These are phyloP conservation scores for Penicillium egyptiacum DNA, from an alignment of 495 filamentous ascomycete species.

Conservation along the genomic window DNA sequence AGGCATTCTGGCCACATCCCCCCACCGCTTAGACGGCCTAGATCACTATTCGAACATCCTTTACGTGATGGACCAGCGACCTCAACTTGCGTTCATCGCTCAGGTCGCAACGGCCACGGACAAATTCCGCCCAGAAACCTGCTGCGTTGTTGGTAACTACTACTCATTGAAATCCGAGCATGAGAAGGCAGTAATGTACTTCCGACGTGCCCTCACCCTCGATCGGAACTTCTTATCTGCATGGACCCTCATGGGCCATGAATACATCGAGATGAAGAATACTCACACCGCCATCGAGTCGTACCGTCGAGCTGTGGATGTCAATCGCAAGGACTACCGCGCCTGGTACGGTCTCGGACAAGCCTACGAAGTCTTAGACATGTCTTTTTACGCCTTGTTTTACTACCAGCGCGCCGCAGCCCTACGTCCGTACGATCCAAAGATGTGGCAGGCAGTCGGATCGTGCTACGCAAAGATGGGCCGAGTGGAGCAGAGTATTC, in stretches of 20 bases:
- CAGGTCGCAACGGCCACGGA: conserved; percentile 87
- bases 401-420: conserved; percentile 97
- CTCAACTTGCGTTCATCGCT: conserved; percentile 88
- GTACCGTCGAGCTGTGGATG: conserved; percentile 92
- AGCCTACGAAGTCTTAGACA: conserved; percentile 96
- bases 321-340: conserved; percentile 94
- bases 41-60: conserved; percentile 97
- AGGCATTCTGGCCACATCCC: conserved; percentile 72
- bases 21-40: conserved; percentile 83
- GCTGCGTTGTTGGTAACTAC: conserved; percentile 96
- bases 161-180: conserved; percentile 90
- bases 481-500: conserved; percentile 80
- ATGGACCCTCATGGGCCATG: conserved; percentile 99
- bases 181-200: conserved; percentile 98
- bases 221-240: conserved; percentile 90
- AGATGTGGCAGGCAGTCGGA: conserved; percentile 98
- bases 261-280: conserved; percentile 99
- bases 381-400: conserved; percentile 94
- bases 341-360: conserved; percentile 98
- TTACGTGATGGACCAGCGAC: conserved; percentile 83
- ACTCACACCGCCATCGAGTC: conserved; percentile 98
- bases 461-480: conserved; percentile 86
- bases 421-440: conserved; percentile 86
- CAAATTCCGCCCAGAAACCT: conserved; percentile 95
- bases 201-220: conserved; percentile 91